phyloP scores from a whole-genome alignment of 148 eudicot genomes.

The Camellia lanceoleosa region DNA sequence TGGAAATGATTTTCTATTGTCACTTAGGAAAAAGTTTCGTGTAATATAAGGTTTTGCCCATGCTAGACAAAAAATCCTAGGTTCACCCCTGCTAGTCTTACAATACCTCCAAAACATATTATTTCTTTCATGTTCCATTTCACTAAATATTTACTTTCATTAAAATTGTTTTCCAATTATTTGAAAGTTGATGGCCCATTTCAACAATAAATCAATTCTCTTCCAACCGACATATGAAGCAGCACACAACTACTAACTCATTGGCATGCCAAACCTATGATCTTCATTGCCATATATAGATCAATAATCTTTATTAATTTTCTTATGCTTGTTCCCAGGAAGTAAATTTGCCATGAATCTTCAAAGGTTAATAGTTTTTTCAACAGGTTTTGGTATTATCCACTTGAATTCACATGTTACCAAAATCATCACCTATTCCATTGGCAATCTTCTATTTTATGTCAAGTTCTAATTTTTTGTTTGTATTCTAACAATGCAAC shows the following conservation, averaged over 20 bases:
- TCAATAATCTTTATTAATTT: neutral
- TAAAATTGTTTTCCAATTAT: neutral
- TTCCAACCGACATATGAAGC: conserved; percentile 7
- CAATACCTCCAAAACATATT: neutral
- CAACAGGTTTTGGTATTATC: neutral
- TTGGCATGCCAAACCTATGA: neutral
- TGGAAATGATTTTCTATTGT: too few species aligned
- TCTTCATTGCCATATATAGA: neutral
- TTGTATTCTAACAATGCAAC: neutral
- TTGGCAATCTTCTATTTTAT: neutral
- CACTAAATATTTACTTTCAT: neutral
- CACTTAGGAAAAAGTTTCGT: too few species aligned
- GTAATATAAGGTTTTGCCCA: too few species aligned
- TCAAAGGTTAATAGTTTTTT: neutral
- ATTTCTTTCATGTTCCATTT: neutral
- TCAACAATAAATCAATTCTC: neutral
- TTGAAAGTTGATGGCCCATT: neutral
- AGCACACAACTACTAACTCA: neutral
- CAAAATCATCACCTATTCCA: neutral
- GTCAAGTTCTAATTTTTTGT: neutral
- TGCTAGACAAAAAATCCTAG: too few species aligned
- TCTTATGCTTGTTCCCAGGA: neutral
- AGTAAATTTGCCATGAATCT: conserved; percentile 1
- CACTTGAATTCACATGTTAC: neutral
- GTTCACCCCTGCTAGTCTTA: too few species aligned